These are phyloP conservation scores for Chionographis japonica DNA, from an alignment of 106 monocot genomes.

Conservation along the genomic window DNA sequence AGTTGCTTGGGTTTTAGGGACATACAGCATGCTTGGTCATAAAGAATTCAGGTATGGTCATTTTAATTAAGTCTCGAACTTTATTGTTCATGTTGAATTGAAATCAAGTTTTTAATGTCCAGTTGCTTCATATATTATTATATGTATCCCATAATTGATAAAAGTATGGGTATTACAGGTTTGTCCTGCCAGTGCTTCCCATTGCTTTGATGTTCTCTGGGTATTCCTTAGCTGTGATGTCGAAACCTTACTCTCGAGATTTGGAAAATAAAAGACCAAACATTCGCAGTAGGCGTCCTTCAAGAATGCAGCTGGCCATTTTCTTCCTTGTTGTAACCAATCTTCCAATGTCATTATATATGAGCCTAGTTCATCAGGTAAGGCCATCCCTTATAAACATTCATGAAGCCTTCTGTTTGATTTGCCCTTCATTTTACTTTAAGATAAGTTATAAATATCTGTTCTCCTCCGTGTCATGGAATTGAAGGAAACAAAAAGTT, in stretches of 20 bases:
- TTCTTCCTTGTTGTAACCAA: conserved; percentile 72
- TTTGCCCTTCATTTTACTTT: not conserved
- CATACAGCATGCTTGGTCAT: conserved; percentile 91
- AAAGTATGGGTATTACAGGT: conserved; percentile 36
- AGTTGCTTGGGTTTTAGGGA: conserved; percentile 76
- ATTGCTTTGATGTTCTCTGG: conserved; percentile 87
- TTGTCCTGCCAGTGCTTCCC: conserved; percentile 95
- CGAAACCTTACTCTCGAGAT: conserved; percentile 12
- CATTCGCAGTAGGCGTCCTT: conserved; percentile 7
- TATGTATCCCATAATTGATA: not conserved
- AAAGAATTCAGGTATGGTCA: conserved; percentile 84
- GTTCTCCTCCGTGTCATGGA: no score
- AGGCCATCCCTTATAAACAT: not conserved
- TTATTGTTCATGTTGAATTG: no score
- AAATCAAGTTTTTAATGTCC: no score
- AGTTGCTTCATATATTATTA: no score
- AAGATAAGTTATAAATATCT: no score
- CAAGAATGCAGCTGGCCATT: conserved; percentile 37
- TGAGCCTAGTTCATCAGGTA: conserved; percentile 91
- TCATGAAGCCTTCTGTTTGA: not conserved
- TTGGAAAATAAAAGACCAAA: conserved; percentile 5
- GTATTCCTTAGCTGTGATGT: conserved; percentile 60
- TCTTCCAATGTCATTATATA: conserved; percentile 89
- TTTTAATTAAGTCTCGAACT: no score
- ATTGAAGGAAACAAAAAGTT: no score